Evolutionary conservation across 2,329 filamentous ascomycete genomes (phyloP), one percentile per base, ranked within the genome.

Genomic region (Zymoseptoria pseudotritici): DNA sequence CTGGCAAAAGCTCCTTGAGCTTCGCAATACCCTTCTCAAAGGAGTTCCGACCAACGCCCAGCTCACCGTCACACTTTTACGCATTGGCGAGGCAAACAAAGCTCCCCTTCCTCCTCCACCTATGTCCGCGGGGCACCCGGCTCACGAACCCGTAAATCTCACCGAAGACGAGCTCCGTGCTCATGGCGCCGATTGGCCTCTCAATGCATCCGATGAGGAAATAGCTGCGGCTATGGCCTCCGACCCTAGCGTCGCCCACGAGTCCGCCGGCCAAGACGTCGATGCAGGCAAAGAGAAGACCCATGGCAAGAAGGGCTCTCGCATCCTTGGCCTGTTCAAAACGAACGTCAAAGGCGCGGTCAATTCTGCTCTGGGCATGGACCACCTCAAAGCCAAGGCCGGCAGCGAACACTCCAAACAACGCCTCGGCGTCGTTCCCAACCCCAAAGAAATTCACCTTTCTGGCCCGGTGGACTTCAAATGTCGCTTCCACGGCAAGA

Each of bases 11-110:
- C 78, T 90, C 6, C 78, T 93, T 17, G 86, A 91, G 67, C 75
- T 91, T 10, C 82, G 87, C 61, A 91, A 91, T 64, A 90, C 88
- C 0, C 72, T 94, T 1, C 83, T 96, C 55, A 90, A 88, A 70
- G 89, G 90, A 2, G 86, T 94, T 0, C 91, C 91, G 0, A 96
- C 90, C 1, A 94, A 95, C 70, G 89, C 90, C 3, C 91, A 96
- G 70, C 82, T 95, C 19, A 86, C 90, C 0, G 77, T 95, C 26
- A 95, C 90, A 0, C 80, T 95, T 1, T 83, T 95, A 10, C 87
- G 91, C 4, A 85, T 93, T 29, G 90, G 90, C 50, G 91, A 95
- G 74, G 84, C 83, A 10, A 92, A 92, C 74, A 88, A 89, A 65
- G 86, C 89, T 0, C 91, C 91, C 0, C 74, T 95, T 0, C 89